Evolutionary conservation across 768 basidiomycete species (phyloP).

Genomic region (Suillus subluteus): DNA sequence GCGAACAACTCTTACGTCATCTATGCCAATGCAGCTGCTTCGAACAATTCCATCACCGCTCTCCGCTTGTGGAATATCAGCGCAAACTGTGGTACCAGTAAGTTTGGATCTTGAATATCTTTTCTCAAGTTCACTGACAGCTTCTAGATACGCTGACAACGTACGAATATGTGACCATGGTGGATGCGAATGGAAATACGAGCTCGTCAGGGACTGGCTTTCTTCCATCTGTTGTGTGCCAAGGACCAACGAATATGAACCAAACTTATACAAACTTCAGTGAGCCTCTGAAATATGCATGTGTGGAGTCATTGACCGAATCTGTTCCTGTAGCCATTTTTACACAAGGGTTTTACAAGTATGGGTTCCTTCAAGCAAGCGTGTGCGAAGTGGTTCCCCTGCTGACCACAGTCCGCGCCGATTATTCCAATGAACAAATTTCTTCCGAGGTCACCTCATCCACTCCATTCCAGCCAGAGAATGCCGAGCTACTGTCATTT

Average conservation of each 20-base stretch:
- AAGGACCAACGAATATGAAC: conserved; percentile 4
- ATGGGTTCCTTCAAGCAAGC: conserved; percentile 12
- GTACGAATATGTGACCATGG: conserved; percentile 11
- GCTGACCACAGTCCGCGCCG: neutral
- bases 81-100: conserved; percentile 6
- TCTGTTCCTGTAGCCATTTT: conserved; percentile 9
- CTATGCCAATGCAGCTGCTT: conserved; percentile 1
- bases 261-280: conserved; percentile 7
- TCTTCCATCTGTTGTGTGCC: conserved; percentile 17
- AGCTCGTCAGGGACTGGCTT: conserved; percentile 5
- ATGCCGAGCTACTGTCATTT: conserved; percentile 17
- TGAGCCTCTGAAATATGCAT: neutral
- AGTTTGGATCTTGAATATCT: neutral
- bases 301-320: neutral
- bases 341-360: conserved; percentile 10
- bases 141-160: conserved; percentile 2
- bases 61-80: conserved; percentile 12
- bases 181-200: conserved; percentile 1
- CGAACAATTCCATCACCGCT: neutral
- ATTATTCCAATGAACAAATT: conserved; percentile 7
- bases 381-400: conserved; percentile 8
- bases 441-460: neutral
- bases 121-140: neutral
- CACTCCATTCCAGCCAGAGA: neutral
- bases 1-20: neutral